Conservation (phyloP, 768 basidiomycete genomes). For the Scleroderma citrinum region DNA sequence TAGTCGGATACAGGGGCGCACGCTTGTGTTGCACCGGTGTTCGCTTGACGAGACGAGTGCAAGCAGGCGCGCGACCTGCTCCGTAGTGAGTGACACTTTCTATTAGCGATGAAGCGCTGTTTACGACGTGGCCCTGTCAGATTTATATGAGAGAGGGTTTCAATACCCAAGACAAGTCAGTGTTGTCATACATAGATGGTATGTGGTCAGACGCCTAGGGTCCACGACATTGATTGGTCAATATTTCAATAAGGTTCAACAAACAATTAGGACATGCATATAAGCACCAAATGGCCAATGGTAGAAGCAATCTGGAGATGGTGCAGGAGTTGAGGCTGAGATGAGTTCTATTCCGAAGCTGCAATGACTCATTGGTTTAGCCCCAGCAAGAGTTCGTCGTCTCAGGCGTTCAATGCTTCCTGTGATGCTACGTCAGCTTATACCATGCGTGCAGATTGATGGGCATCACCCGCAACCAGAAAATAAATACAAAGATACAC, state of each 20-base stretch:
- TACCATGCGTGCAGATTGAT: background rate
- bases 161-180: too few species aligned
- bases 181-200: too few species aligned
- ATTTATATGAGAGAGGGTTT: too few species aligned
- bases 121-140: too few species aligned
- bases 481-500: slow-evolving; percentile 47
- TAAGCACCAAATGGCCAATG: too few species aligned
- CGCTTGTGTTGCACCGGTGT: slow-evolving; percentile 9
- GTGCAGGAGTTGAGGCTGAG: slow-evolving; percentile 42
- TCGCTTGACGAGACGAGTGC: slow-evolving; percentile 45
- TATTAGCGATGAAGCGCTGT: too few species aligned
- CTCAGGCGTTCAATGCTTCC: slow-evolving; percentile 63
- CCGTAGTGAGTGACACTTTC: too few species aligned
- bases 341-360: slow-evolving; percentile 58
- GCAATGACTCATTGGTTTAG: slow-evolving; percentile 65
- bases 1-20: background rate
- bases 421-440: slow-evolving; percentile 21
- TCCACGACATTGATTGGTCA: too few species aligned
- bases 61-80: slow-evolving; percentile 60
- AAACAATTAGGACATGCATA: too few species aligned
- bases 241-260: too few species aligned
- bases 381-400: slow-evolving; percentile 68
- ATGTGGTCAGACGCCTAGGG: too few species aligned
- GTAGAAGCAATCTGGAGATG: slow-evolving; percentile 4
- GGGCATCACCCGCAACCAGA: slow-evolving; percentile 72